Percentiles rank a stretch among this genome's conserved stretches.
phyloP scores from a whole-genome alignment of 2,329 filamentous ascomycete species.

The Fusarium albidum region DNA sequence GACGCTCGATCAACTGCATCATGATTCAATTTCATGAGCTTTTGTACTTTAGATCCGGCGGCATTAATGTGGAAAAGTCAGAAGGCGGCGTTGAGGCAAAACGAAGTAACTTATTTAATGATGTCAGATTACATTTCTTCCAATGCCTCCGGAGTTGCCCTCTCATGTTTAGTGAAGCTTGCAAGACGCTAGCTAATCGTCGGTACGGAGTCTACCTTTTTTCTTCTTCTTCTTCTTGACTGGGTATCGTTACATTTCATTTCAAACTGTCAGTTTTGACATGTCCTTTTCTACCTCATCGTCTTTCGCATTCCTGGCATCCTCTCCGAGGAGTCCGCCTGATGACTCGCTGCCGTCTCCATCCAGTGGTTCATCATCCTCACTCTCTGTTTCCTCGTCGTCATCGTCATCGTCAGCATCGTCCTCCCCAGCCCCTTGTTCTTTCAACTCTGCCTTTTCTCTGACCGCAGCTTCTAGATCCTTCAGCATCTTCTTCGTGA shows the following conservation, averaged over 20 bases:
- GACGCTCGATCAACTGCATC: slow-evolving; percentile 43
- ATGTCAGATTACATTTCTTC: slow-evolving; percentile 32
- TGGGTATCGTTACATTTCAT: slow-evolving; percentile 32
- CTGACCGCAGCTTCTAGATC: slow-evolving; percentile 92
- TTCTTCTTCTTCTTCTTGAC: slow-evolving; percentile 1
- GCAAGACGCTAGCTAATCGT: background rate
- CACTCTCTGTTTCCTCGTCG: slow-evolving; percentile 42
- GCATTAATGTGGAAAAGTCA: slow-evolving; percentile 35
- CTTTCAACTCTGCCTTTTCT: slow-evolving; percentile 68
- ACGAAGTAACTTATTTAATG: slow-evolving; percentile 36
- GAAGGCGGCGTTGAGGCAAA: slow-evolving; percentile 29
- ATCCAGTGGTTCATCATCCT: slow-evolving; percentile 32
- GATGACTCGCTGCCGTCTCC: slow-evolving; percentile 29
- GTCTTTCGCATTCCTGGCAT: slow-evolving; percentile 26
- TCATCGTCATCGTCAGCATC: slow-evolving; percentile 43
- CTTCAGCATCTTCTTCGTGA: slow-evolving; percentile 96
- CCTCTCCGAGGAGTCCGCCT: slow-evolving; percentile 33
- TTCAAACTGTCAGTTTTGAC: slow-evolving; percentile 41
- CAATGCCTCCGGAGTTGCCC: background rate
- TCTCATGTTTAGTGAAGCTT: background rate
- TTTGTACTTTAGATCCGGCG: slow-evolving; percentile 52
- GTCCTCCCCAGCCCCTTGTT: slow-evolving; percentile 46
- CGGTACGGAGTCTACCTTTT: background rate
- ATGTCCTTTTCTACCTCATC: slow-evolving; percentile 39
- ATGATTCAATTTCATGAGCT: slow-evolving; percentile 44